Conservation (phyloP, 768 basidiomycete species). For the Agaricus subrufescens region DNA sequence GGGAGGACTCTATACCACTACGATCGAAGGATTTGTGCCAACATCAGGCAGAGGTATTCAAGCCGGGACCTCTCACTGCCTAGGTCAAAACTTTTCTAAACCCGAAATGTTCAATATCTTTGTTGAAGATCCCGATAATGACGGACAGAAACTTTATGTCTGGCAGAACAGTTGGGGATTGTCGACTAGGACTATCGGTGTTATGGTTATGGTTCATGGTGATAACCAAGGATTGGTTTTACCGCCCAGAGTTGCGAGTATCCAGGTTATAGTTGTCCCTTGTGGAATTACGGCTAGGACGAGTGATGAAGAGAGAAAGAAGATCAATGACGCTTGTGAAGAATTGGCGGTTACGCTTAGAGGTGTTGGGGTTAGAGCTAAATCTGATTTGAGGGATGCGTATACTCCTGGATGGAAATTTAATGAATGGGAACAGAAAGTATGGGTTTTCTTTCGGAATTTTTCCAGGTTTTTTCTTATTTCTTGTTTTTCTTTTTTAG, state of each 20-base stretch:
- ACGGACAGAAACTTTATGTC: slow-evolving; percentile 64
- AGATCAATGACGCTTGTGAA: slow-evolving; percentile 74
- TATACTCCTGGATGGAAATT: slow-evolving; percentile 99
- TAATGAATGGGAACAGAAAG: slow-evolving; percentile 99
- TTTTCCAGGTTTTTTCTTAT: no score
- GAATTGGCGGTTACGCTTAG: slow-evolving; percentile 71
- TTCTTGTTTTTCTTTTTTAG: slow-evolving; percentile 33
- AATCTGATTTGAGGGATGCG: slow-evolving; percentile 89
- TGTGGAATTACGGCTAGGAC: slow-evolving; percentile 91
- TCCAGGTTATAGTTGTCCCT: slow-evolving; percentile 90
- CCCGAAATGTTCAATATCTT: slow-evolving; percentile 97
- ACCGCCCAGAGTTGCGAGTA: slow-evolving; percentile 92
- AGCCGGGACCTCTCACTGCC: slow-evolving; percentile 94
- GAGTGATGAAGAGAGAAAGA: slow-evolving; percentile 56
- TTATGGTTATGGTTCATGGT: slow-evolving; percentile 99
- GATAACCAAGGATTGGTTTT: slow-evolving; percentile 97
- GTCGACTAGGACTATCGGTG: slow-evolving; percentile 92
- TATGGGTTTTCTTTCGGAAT: slow-evolving; percentile 21
- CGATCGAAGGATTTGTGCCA: slow-evolving; percentile 96
- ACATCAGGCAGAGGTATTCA: slow-evolving; percentile 97
- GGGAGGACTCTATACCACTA: slow-evolving; percentile 96
- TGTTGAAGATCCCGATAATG: slow-evolving; percentile 85
- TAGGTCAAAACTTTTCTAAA: slow-evolving; percentile 97
- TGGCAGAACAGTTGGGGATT: slow-evolving; percentile 99
- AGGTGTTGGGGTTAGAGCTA: slow-evolving; percentile 73